A percentile compares a stretch with the other conserved stretches of the same genome.
Evolutionary conservation across 768 basidiomycete genomes (phyloP).

Genomic region (Tricholoma saponaceum): DNA sequence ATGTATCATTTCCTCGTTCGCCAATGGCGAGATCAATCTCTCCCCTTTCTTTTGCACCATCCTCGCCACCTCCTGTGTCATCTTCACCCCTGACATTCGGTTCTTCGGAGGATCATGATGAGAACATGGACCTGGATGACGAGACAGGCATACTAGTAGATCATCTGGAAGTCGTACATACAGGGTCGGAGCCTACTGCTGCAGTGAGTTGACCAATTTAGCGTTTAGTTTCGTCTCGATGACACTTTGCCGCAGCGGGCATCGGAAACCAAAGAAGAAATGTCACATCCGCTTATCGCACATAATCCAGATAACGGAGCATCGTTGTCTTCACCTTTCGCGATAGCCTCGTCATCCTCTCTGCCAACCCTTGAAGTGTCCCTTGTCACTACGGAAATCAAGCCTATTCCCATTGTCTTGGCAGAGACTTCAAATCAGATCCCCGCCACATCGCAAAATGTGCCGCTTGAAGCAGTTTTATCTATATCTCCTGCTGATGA

Average conservation of each 20-base stretch:
- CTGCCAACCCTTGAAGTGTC: not conserved
- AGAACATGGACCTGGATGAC: not conserved
- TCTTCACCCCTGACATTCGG: conserved; percentile 12
- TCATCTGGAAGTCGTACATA: not conserved
- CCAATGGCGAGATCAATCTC: conserved; percentile 4
- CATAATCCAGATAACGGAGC: not conserved
- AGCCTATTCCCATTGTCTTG: not conserved
- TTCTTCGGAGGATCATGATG: not conserved
- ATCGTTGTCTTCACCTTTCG: not conserved
- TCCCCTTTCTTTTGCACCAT: conserved; percentile 16
- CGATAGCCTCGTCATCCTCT: not conserved
- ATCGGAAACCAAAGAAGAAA: not conserved
- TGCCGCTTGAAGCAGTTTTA: not conserved
- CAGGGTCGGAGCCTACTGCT: not conserved
- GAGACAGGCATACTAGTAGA: not conserved
- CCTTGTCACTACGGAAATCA: not conserved
- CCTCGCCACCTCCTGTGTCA: conserved; percentile 14
- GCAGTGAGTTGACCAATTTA: not conserved
- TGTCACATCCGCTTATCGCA: not conserved
- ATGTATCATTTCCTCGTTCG: conserved; percentile 4
- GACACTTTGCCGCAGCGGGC: not conserved
- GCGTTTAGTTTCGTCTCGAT: not conserved
- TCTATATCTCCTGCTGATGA: not conserved
- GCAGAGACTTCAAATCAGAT: not conserved
- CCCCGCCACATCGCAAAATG: not conserved